Conservation (phyloP, 2,329 filamentous ascomycete species). For the Xylariales sp. region DNA sequence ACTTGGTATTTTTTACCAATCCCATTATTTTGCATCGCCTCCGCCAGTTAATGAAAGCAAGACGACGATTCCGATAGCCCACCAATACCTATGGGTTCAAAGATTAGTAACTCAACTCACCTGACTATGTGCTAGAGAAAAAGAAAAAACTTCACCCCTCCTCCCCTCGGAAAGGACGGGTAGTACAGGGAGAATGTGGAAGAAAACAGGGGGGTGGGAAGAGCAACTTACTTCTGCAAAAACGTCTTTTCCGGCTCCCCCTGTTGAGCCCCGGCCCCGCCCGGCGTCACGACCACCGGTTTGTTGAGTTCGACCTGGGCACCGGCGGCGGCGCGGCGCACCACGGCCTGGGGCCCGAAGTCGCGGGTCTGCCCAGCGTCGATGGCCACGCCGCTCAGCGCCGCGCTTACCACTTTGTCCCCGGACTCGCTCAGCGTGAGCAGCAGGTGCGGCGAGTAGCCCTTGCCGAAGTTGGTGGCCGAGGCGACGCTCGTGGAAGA, state of each 20-base stretch:
- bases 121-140: no score
- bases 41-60: conserved; percentile 50
- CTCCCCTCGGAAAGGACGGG: background rate
- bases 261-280: conserved; percentile 53
- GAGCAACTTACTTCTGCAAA: conserved; percentile 56
- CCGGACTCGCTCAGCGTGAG: conserved; percentile 41
- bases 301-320: conserved; percentile 58
- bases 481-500: conserved; percentile 53
- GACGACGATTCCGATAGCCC: conserved; percentile 51
- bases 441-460: conserved; percentile 53
- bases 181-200: background rate
- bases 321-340: conserved; percentile 44
- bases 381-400: conserved; percentile 51
- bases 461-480: conserved; percentile 55
- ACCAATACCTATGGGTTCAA: conserved; percentile 59
- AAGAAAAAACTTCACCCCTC: background rate
- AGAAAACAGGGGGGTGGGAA: background rate
- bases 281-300: conserved; percentile 56
- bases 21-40: no score
- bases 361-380: conserved; percentile 62
- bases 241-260: conserved; percentile 60
- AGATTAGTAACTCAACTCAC: no score
- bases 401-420: conserved; percentile 44
- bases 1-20: no score
- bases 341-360: conserved; percentile 56